These are phyloP conservation scores for Globisporangium parvum DNA, from an alignment of 352 stramenopile species.

Conservation along the genomic window DNA sequence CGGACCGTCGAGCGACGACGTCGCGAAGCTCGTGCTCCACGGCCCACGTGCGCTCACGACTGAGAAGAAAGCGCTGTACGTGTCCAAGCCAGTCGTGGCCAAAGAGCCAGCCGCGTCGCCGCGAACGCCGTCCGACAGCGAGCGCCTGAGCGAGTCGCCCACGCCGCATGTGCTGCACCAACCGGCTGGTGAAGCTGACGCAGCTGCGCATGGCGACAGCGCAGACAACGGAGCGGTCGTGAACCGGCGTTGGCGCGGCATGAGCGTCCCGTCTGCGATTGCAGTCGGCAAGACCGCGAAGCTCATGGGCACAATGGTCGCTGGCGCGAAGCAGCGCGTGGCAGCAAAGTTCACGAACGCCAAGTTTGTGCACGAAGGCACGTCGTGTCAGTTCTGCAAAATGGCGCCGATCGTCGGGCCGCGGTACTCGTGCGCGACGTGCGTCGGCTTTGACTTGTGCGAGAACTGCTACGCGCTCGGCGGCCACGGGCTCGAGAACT, in stretches of 20 bases:
- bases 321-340: conserved; percentile 61
- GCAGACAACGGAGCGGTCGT: conserved; percentile 3
- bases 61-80: conserved; percentile 60
- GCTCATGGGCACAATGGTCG: conserved; percentile 67
- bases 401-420: conserved; percentile 67
- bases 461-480: conserved; percentile 81
- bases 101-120: neutral
- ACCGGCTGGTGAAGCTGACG: conserved; percentile 8
- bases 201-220: conserved; percentile 5
- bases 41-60: conserved; percentile 40
- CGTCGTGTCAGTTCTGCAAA: conserved; percentile 79
- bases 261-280: conserved; percentile 26
- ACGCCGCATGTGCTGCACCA: conserved; percentile 6
- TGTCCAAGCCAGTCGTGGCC: conserved; percentile 47
- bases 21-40: conserved; percentile 67
- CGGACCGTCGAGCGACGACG: conserved; percentile 56
- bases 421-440: conserved; percentile 68
- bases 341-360: conserved; percentile 55
- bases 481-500: conserved; percentile 78
- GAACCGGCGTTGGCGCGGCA: conserved; percentile 48
- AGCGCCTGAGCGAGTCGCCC: conserved; percentile 6
- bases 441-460: conserved; percentile 78
- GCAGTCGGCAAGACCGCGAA: conserved; percentile 35
- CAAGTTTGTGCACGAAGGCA: conserved; percentile 71
- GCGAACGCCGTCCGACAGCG: neutral